phyloP scores from a whole-genome alignment of 192 early-diverging fungal genomes.

The Thamnidium elegans region DNA sequence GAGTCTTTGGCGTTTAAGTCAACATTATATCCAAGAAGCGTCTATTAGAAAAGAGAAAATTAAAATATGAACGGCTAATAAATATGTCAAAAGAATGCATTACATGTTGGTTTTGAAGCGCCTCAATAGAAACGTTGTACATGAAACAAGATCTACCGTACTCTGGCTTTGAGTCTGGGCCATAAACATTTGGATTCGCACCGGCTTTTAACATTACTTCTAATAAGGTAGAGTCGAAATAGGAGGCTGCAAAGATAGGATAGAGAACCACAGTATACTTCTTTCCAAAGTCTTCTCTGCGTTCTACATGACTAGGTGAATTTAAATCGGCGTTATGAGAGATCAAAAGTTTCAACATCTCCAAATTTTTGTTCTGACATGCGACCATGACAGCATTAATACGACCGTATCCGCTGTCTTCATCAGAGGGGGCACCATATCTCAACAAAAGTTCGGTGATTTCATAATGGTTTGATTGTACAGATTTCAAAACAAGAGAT shows the following conservation, averaged over 20 bases:
- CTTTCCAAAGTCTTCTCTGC: neutral
- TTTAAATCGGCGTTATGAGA: neutral
- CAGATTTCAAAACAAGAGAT: slow-evolving; percentile 20
- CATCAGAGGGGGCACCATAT: slow-evolving; percentile 27
- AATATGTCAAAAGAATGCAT: neutral
- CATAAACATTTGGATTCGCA: slow-evolving; percentile 16
- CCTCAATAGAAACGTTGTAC: neutral
- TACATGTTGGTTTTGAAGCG: neutral
- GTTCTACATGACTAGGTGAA: neutral
- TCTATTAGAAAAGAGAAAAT: slow-evolving; percentile 7
- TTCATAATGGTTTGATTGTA: slow-evolving; percentile 1
- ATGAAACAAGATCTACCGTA: slow-evolving; percentile 9
- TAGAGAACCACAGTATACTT: neutral
- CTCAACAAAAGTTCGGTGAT: slow-evolving; percentile 19
- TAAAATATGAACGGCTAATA: neutral
- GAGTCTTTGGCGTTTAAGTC: slow-evolving; percentile 9
- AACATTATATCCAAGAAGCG: slow-evolving; percentile 18
- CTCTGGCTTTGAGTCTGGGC: neutral
- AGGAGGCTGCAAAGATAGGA: neutral
- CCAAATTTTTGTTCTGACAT: slow-evolving; percentile 11
- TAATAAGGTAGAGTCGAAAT: neutral
- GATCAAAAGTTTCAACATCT: slow-evolving; percentile 16
- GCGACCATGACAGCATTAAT: slow-evolving; percentile 40
- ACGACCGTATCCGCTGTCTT: slow-evolving; percentile 19
- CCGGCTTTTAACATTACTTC: slow-evolving; percentile 13